Percentiles rank a stretch among this genome's conserved stretches.
These are phyloP conservation scores for Cyanophora paradoxa DNA, from an alignment of 78 protist species.

Conservation along the genomic window DNA sequence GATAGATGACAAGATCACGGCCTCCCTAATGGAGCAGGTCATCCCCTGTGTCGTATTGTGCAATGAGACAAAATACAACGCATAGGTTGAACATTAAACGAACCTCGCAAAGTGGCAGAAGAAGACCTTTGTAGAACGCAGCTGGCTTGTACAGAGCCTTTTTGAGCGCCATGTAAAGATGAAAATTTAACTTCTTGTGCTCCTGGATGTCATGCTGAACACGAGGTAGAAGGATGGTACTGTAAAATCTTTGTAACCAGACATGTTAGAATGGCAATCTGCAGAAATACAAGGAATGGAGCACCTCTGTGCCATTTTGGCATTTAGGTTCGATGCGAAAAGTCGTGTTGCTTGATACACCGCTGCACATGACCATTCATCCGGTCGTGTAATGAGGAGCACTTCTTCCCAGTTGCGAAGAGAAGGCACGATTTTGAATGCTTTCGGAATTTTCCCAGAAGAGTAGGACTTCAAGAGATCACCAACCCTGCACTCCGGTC, in stretches of 20 bases:
- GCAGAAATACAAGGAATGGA: too few relatives aligned
- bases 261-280: too few relatives aligned
- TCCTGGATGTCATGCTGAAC: conserved; percentile 64
- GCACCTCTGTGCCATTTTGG: conserved; percentile 76
- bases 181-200: conserved; percentile 69
- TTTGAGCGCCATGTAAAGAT: conserved; percentile 71
- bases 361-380: conserved; percentile 55
- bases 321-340: conserved; percentile 69
- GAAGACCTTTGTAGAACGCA: conserved; percentile 89
- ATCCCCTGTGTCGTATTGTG: too few relatives aligned
- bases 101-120: conserved; percentile 81
- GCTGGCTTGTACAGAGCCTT: conserved; percentile 83
- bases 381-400: conserved; percentile 82
- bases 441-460: conserved; percentile 88
- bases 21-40: neutral
- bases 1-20: conserved; percentile 25
- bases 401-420: conserved; percentile 91
- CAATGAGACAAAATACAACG: too few relatives aligned
- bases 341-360: conserved; percentile 54
- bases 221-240: conserved; percentile 76
- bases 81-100: too few relatives aligned
- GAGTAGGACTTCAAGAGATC: conserved; percentile 59
- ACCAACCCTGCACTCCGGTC: too few relatives aligned
- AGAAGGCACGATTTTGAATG: conserved; percentile 83
- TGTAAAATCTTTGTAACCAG: too few relatives aligned